These are phyloP conservation scores for Tuber indicum DNA, from an alignment of 495 filamentous ascomycete species.

Conservation along the genomic window DNA sequence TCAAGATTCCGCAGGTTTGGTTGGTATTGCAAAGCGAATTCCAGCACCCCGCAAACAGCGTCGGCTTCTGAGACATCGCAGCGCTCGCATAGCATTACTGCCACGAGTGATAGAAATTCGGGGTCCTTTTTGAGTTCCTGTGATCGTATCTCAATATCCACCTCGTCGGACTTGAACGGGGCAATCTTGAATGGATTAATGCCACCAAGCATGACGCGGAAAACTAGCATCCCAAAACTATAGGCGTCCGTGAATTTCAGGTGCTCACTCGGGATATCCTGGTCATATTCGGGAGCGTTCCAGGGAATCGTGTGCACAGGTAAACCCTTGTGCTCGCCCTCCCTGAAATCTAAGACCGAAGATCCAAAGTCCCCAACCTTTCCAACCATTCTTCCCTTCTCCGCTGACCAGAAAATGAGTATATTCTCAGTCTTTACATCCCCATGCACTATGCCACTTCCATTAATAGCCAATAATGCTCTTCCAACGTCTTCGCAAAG, in stretches of 20 bases:
- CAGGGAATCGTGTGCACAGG: not conserved
- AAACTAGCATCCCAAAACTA: constrained; percentile 5
- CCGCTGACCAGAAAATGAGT: constrained; percentile 31
- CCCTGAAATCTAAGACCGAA: not conserved
- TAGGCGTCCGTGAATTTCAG: constrained; percentile 2
- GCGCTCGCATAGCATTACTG: not conserved
- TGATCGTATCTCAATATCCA: not conserved
- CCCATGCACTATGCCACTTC: constrained; percentile 44
- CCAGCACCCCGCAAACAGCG: not conserved
- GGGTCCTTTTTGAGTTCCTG: not conserved
- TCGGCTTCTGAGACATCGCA: not conserved
- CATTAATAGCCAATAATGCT: constrained; percentile 42
- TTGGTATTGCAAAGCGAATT: not conserved
- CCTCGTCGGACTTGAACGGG: not conserved
- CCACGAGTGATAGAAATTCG: not conserved
- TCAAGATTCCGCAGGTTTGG: not conserved
- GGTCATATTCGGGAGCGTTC: not conserved
- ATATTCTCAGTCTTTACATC: constrained; percentile 46
- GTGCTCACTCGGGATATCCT: not conserved
- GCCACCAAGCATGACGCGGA: not conserved
- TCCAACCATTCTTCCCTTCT: not conserved
- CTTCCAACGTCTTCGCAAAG: constrained; percentile 43
- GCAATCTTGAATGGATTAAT: not conserved
- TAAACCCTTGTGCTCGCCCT: not conserved
- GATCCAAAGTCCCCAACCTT: constrained; percentile 12